These are phyloP conservation scores for Ascoidea tarda DNA, from an alignment of 805 yeast species.

Conservation along the genomic window DNA sequence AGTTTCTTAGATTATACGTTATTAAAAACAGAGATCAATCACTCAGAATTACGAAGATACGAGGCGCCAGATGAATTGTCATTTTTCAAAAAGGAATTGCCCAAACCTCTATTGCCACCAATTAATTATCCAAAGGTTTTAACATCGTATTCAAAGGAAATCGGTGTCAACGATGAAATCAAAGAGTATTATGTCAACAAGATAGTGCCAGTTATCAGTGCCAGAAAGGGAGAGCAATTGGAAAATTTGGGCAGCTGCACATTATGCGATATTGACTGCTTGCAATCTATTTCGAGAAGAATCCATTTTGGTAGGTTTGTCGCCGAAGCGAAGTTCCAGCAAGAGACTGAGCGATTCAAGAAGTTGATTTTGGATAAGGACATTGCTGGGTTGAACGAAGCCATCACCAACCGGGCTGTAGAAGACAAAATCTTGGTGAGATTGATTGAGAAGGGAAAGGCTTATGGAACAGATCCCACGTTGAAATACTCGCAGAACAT, in stretches of 20 bases:
- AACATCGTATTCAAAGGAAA: slow-evolving; percentile 58
- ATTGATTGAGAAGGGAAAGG: slow-evolving; percentile 64
- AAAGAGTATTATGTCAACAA: slow-evolving; percentile 49
- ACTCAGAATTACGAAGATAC: slow-evolving; percentile 75
- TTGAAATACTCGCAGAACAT: slow-evolving; percentile 51
- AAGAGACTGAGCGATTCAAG: slow-evolving; percentile 49
- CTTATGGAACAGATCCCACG: slow-evolving; percentile 82
- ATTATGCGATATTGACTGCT: slow-evolving; percentile 67
- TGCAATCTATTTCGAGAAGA: slow-evolving; percentile 81
- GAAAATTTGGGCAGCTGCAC: slow-evolving; percentile 87
- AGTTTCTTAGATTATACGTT: slow-evolving; percentile 83
- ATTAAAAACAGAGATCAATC: slow-evolving; percentile 56
- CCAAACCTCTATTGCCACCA: slow-evolving; percentile 66
- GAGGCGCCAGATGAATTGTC: slow-evolving; percentile 93
- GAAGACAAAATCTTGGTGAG: slow-evolving; percentile 75
- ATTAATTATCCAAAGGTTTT: slow-evolving; percentile 67
- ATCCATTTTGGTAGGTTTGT: slow-evolving; percentile 97
- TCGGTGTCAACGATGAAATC: slow-evolving; percentile 65
- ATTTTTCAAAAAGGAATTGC: slow-evolving; percentile 58
- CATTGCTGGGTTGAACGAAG: slow-evolving; percentile 54
- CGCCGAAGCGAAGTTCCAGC: slow-evolving; percentile 83
- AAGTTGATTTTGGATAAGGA: slow-evolving; percentile 54
- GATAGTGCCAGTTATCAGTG: slow-evolving; percentile 66
- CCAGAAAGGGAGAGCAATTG: slow-evolving; percentile 53
- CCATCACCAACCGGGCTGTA: slow-evolving; percentile 79